A percentile compares a stretch with the other conserved stretches of the same genome.
Conservation (phyloP, 441 rosid genomes). For the Euphorbia celastroides region DNA sequence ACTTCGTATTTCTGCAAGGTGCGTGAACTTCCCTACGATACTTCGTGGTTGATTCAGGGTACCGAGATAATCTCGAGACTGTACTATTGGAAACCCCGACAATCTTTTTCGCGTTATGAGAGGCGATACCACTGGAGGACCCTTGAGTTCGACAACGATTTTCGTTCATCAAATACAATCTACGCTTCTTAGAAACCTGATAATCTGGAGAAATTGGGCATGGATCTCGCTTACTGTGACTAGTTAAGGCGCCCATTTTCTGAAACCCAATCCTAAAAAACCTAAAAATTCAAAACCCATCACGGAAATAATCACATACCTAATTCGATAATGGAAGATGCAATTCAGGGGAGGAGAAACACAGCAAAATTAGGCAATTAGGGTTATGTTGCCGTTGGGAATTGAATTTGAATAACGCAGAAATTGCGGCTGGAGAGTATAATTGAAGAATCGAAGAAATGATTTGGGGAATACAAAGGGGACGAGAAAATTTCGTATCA, state of each 20-base stretch:
- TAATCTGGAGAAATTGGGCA: constrained; percentile 33
- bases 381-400: background rate
- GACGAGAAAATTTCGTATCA: background rate
- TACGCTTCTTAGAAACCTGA: constrained; percentile 45
- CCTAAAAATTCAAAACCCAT: constrained; percentile 31
- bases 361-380: background rate
- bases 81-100: constrained; percentile 31
- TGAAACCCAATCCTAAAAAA: constrained; percentile 21
- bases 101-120: constrained; percentile 30
- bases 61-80: constrained; percentile 50
- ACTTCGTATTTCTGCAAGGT: constrained; percentile 47
- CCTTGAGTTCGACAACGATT: constrained; percentile 30
- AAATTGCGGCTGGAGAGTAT: background rate
- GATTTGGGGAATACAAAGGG: background rate
- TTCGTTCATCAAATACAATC: constrained; percentile 30
- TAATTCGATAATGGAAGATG: background rate
- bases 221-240: constrained; percentile 51
- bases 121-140: constrained; percentile 34
- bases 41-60: constrained; percentile 49
- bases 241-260: constrained; percentile 68
- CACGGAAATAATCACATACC: constrained; percentile 6
- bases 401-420: background rate
- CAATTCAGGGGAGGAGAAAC: constrained; percentile 5
- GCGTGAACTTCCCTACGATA: constrained; percentile 59
- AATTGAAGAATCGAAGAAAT: background rate